A percentile compares a stretch with the other conserved stretches of the same genome.
Evolutionary conservation across 1,284 basidiomycete species (phyloP).

Genomic region (Trichosporon faecale): DNA sequence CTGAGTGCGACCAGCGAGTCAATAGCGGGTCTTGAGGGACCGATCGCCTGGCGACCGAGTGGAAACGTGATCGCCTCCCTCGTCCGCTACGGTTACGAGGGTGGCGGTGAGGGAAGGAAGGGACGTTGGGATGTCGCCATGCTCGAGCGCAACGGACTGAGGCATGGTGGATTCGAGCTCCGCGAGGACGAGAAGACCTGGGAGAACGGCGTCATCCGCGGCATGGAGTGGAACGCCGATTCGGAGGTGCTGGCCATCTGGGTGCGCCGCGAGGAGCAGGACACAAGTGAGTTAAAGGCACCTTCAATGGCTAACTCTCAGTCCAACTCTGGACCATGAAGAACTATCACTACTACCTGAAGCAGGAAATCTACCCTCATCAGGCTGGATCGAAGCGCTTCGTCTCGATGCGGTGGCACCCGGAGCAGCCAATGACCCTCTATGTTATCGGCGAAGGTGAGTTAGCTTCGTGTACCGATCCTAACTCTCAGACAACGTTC

Average conservation of each 20-base stretch:
- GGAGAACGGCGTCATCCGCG: constrained; percentile 60
- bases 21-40: constrained; percentile 75
- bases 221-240: constrained; percentile 83
- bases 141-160: constrained; percentile 89
- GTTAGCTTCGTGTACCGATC: constrained; percentile 31
- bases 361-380: constrained; percentile 70
- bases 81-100: constrained; percentile 74
- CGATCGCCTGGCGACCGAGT: constrained; percentile 80
- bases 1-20: constrained; percentile 83
- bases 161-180: constrained; percentile 84
- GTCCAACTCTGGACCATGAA: constrained; percentile 94
- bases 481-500: constrained; percentile 56
- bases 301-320: constrained; percentile 39
- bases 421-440: constrained; percentile 69
- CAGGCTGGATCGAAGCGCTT: constrained; percentile 56
- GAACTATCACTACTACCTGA: constrained; percentile 97
- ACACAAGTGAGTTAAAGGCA: constrained; percentile 60
- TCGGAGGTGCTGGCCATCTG: constrained; percentile 82
- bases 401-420: constrained; percentile 76
- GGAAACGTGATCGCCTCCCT: constrained; percentile 80
- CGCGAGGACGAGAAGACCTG: constrained; percentile 54
- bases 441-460: constrained; percentile 66
- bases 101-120: constrained; percentile 59
- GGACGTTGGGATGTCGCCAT: constrained; percentile 83
- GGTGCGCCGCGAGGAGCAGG: constrained; percentile 64